These are phyloP conservation scores for Aspergillus sparsus DNA, from an alignment of 495 filamentous ascomycete species.

Conservation along the genomic window DNA sequence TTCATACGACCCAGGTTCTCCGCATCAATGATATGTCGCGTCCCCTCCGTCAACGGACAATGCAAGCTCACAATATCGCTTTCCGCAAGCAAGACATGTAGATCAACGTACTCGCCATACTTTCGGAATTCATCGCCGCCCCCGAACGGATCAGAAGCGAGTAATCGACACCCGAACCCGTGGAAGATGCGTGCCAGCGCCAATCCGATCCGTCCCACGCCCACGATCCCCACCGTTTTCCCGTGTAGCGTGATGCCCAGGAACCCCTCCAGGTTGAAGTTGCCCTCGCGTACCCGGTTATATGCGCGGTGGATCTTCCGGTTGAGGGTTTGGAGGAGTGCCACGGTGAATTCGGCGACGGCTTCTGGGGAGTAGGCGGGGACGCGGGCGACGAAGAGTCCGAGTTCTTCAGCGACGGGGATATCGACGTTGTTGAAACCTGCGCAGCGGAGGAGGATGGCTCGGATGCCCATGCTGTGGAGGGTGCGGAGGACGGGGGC, in stretches of 20 bases:
- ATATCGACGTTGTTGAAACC: constrained; percentile 73
- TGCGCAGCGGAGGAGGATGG: constrained; percentile 66
- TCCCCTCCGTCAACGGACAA: constrained; percentile 61
- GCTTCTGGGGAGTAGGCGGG: constrained; percentile 71
- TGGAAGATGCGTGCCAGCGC: constrained; percentile 47
- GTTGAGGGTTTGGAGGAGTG: constrained; percentile 68
- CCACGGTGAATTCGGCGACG: constrained; percentile 70
- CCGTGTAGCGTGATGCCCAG: constrained; percentile 61
- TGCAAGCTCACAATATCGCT: constrained; percentile 65
- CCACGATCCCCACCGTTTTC: constrained; percentile 53
- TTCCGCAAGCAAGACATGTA: constrained; percentile 55
- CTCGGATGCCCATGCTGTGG: constrained; percentile 48
- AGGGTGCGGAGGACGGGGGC: constrained; percentile 53
- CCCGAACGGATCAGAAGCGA: constrained; percentile 62
- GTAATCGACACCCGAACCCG: constrained; percentile 62
- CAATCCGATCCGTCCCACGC: constrained; percentile 40
- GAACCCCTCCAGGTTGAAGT: constrained; percentile 67
- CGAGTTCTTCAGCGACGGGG: constrained; percentile 51
- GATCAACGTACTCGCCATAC: constrained; percentile 54
- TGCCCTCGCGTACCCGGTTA: constrained; percentile 70
- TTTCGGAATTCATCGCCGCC: constrained; percentile 45
- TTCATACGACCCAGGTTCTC: constrained; percentile 56
- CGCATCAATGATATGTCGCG: constrained; percentile 61
- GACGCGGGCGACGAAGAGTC: constrained; percentile 66
- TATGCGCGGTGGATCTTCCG: constrained; percentile 71